Conservation (phyloP, 2,329 filamentous ascomycete species). For the Lachnellula suecica region DNA sequence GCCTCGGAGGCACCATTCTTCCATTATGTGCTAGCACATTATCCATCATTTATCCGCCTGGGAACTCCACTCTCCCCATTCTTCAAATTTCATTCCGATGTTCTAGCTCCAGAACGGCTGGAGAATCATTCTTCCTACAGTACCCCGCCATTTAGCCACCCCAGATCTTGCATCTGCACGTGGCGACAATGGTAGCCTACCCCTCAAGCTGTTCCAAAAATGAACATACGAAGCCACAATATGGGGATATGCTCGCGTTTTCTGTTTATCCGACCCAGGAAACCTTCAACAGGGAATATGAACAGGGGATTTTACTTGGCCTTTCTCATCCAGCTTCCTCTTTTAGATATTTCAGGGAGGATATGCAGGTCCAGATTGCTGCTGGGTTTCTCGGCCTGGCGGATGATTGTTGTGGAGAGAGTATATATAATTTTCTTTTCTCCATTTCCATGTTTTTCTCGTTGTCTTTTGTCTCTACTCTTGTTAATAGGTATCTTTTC, state of each 20-base stretch:
- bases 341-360: too few relatives aligned
- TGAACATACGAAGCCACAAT: conserved; percentile 20
- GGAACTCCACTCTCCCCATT: not conserved
- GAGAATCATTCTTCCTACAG: too few relatives aligned
- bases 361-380: conserved; percentile 11
- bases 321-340: too few relatives aligned
- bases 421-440: not conserved
- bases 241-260: conserved; percentile 1
- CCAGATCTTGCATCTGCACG: not conserved
- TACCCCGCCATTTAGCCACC: not conserved
- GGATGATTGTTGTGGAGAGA: conserved; percentile 2
- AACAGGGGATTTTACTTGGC: too few relatives aligned
- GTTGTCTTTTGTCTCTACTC: not conserved
- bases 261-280: not conserved
- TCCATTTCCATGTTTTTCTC: not conserved
- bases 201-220: conserved; percentile 3
- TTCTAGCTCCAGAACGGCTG: too few relatives aligned
- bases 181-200: not conserved
- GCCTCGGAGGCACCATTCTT: not conserved
- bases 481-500: not conserved
- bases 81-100: too few relatives aligned
- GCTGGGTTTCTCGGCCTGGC: conserved; percentile 4
- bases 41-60: conserved; percentile 1
- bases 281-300: too few relatives aligned
- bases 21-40: not conserved